Base-by-base conservation (phyloP, 208 protist genomes). In the Porcisia hertigi region DNA sequence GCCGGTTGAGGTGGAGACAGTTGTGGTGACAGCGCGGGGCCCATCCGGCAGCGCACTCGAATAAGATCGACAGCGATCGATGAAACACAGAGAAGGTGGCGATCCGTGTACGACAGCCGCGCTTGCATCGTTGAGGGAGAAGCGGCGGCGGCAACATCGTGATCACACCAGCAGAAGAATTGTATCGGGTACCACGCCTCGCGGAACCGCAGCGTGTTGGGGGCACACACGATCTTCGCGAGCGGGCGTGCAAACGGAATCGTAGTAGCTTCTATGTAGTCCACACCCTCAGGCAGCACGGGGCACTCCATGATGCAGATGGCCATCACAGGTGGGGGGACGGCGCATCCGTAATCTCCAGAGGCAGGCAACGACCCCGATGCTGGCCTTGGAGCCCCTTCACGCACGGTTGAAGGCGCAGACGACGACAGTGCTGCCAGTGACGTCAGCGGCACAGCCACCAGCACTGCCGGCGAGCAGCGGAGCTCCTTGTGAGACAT, bases 141-240 rank as follows among this genome's bases (percentile, higher is more conserved):
- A 47, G 18, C 18, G 5, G 6, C 64, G 23, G 66, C 25, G 54
- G 47, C 20, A 63, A 30, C 34, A 9, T 20, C 49, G 41, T 59
- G 55, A 3, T 75, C 58, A 53, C 73, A 82, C 88, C 88, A 93
- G 70, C 83, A 86, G 60, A 85, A 89, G 49, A 71, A 72, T 2
- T 71, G 79, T 45, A 93, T 69, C 45, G 88, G 84, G 64, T 93
- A 93, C 79, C 80, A 86, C 43, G 79, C 79, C 34, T 91, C 81
- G 52, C 86, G 80, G 62, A 93, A 93, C 25, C 88, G 88, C 59
- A 93, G 62, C 52, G 79, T 93, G 65, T 76, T 79, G 20, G 88
- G 88, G 14, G 80, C 63, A 49, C 86, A 93, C 34, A 83, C 34
- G 54, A 77, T 63, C 59, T 74, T 77, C 3, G 57, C 53, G 20